Conservation (phyloP, 2,329 filamentous ascomycete species). For the Aspergillus flavus region DNA sequence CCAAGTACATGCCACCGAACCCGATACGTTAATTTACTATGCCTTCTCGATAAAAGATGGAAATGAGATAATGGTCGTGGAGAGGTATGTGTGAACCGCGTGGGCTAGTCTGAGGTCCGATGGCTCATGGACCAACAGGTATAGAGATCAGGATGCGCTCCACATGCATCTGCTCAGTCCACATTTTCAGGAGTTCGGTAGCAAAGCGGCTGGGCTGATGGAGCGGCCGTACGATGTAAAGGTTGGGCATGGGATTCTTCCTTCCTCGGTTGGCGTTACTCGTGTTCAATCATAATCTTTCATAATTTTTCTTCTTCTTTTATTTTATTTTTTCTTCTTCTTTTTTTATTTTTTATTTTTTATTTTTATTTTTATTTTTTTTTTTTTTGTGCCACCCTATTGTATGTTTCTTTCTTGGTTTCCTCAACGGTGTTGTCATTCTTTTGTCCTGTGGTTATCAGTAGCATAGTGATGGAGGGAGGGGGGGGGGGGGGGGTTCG, state of each 20-base stretch:
- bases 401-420: neutral
- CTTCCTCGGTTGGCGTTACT: conserved; percentile 24
- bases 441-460: neutral
- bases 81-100: conserved; percentile 26
- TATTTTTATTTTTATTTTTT: neutral
- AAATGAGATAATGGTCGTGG: conserved; percentile 37
- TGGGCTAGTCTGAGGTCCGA: neutral
- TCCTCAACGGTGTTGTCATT: neutral
- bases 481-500: neutral
- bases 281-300: conserved; percentile 18
- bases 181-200: conserved; percentile 28
- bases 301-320: neutral
- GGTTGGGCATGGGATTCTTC: conserved; percentile 23
- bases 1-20: conserved; percentile 36
- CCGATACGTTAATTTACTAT: conserved; percentile 36
- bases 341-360: too few relatives aligned
- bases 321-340: too few relatives aligned
- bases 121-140: conserved; percentile 21
- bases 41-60: conserved; percentile 28
- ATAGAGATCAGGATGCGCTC: conserved; percentile 29
- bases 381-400: neutral
- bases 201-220: conserved; percentile 20
- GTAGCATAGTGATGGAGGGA: neutral
- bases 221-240: conserved; percentile 29
- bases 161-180: conserved; percentile 26